phyloP scores from a whole-genome alignment of 805 yeast species.

The Saccharomycopsis amapae region DNA sequence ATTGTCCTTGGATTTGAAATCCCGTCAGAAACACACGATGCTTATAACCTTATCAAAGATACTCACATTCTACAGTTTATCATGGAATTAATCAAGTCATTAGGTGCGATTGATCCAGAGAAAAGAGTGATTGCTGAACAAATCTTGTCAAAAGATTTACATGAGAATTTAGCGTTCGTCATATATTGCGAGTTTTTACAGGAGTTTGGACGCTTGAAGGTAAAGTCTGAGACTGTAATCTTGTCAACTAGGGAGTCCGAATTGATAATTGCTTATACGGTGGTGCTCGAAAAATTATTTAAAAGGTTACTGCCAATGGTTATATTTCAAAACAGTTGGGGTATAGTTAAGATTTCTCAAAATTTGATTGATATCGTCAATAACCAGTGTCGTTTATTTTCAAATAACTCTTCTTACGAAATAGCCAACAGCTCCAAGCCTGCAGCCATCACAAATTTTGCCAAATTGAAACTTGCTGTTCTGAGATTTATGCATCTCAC shows the following conservation, averaged over 20 bases:
- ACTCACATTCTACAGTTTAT: neutral
- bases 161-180: constrained; percentile 42
- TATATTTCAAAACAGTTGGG: constrained; percentile 7
- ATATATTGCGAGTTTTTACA: constrained; percentile 29
- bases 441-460: neutral
- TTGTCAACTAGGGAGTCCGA: constrained; percentile 43
- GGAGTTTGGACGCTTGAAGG: constrained; percentile 22
- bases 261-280: constrained; percentile 36
- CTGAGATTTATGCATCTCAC: constrained; percentile 2
- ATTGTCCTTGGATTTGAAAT: constrained; percentile 2
- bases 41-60: neutral
- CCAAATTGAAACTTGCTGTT: constrained; percentile 2
- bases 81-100: neutral
- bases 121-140: constrained; percentile 46
- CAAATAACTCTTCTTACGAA: constrained; percentile 19
- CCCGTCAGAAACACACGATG: neutral
- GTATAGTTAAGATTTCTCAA: constrained; percentile 2
- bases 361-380: constrained; percentile 10
- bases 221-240: constrained; percentile 27
- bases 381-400: no score
- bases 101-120: neutral
- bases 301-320: neutral
- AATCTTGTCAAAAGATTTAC: constrained; percentile 55
- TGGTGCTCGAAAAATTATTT: constrained; percentile 27
- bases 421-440: neutral